Percentiles rank a stretch among this genome's conserved stretches.
phyloP scores from a whole-genome alignment of 148 eudicot genomes.

The Gaultheria prostrata region DNA sequence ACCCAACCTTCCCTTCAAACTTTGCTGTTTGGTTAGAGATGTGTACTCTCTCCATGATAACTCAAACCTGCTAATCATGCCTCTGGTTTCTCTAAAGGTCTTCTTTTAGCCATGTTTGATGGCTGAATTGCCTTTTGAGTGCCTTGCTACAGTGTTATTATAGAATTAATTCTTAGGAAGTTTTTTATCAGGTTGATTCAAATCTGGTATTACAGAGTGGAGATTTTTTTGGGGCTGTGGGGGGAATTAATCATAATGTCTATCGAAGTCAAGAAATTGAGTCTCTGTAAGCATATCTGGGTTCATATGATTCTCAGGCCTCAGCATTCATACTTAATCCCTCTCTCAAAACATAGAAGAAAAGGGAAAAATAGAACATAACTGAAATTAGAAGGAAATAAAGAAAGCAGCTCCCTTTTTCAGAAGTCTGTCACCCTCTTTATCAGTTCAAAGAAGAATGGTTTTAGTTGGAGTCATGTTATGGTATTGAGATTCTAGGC shows the following conservation, averaged over 20 bases:
- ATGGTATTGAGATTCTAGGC: constrained; percentile 4
- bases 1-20: constrained; percentile 2
- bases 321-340: neutral
- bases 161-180: neutral
- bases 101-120: neutral
- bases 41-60: neutral
- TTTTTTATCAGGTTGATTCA: neutral
- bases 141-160: neutral
- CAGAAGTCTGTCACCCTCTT: neutral
- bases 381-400: constrained; percentile 2
- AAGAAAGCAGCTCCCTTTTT: neutral
- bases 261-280: constrained; percentile 5
- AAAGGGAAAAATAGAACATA: neutral
- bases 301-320: too few species aligned
- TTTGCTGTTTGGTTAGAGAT: neutral
- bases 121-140: neutral
- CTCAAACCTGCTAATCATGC: neutral
- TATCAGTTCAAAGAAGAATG: neutral
- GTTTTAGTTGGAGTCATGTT: constrained; percentile 1
- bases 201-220: neutral
- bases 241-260: constrained; percentile 6
- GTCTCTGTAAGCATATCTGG: neutral
- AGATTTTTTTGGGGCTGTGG: neutral
- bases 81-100: neutral
- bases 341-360: neutral